These are phyloP conservation scores for Chlamydomonas urium DNA, from an alignment of 139 green algal genomes.

Conservation along the genomic window DNA sequence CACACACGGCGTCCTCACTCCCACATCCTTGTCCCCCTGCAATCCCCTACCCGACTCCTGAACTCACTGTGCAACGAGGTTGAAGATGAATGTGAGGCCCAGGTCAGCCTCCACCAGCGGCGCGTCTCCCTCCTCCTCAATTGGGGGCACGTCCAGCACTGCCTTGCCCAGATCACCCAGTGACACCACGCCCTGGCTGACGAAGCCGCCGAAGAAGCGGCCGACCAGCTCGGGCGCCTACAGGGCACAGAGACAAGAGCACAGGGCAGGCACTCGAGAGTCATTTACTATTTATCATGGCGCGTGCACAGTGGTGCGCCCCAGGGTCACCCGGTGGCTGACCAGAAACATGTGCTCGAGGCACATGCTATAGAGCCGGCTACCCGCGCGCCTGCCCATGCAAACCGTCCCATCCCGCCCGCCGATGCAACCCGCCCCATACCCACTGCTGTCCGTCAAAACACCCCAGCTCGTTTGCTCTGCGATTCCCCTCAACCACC, in stretches of 20 bases:
- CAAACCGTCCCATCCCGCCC: too few species aligned
- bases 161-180: not conserved
- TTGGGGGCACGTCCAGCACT: not conserved
- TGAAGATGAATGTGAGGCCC: not conserved
- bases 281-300: not conserved
- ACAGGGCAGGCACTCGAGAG: not conserved
- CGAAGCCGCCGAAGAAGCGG: not conserved
- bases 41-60: not conserved
- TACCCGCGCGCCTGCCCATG: too few species aligned
- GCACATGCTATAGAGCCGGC: too few species aligned
- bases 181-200: not conserved
- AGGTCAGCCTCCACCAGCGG: constrained; percentile 5
- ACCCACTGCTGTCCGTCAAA: too few species aligned
- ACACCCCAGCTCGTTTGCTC: too few species aligned
- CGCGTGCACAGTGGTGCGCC: not conserved
- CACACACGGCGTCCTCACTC: not conserved
- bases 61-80: not conserved
- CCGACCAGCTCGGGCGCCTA: constrained; percentile 1
- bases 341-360: not conserved
- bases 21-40: not conserved
- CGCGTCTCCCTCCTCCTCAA: constrained; percentile 16
- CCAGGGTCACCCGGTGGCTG: not conserved
- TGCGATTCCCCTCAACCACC: too few species aligned
- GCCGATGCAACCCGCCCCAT: too few species aligned
- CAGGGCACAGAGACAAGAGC: not conserved